Conservation (phyloP, 2,329 filamentous ascomycete species). For the Graphiopsis chlorocephala region DNA sequence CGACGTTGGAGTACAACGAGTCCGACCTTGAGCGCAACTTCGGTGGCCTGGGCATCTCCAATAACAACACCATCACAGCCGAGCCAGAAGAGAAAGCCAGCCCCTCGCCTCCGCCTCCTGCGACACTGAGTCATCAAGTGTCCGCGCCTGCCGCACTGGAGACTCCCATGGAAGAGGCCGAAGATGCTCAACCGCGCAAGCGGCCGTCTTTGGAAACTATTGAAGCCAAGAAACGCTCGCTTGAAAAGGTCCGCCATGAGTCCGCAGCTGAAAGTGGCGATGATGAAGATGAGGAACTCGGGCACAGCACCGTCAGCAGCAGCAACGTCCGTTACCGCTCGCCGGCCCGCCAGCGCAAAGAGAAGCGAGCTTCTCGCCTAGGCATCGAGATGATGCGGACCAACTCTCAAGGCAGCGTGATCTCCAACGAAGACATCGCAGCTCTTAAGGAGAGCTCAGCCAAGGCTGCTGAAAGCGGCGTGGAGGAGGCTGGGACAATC, state of each 20-base stretch:
- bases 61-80: conserved; percentile 21
- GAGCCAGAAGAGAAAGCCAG: conserved; percentile 22
- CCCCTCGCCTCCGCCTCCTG: conserved; percentile 34
- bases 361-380: conserved; percentile 67
- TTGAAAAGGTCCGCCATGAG: conserved; percentile 71
- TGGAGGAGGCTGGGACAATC: conserved; percentile 29
- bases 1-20: conserved; percentile 72
- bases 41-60: conserved; percentile 68
- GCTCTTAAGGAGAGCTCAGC: conserved; percentile 29
- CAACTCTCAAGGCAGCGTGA: conserved; percentile 81
- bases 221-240: conserved; percentile 68
- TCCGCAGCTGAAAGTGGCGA: conserved; percentile 79
- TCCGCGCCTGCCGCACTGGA: conserved; percentile 58
- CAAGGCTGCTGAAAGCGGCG: conserved; percentile 17
- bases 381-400: conserved; percentile 98
- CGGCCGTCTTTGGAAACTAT: conserved; percentile 72
- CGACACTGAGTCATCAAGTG: conserved; percentile 60
- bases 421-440: conserved; percentile 47
- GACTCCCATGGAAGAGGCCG: conserved; percentile 14
- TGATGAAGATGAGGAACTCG: conserved; percentile 90
- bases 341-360: conserved; percentile 33
- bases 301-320: conserved; percentile 37
- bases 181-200: conserved; percentile 47
- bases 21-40: conserved; percentile 46
- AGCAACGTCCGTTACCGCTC: conserved; percentile 25